Evolutionary conservation across 2,329 filamentous ascomycete species (phyloP), one percentile per base, ranked within the genome.

Genomic region (Fusarium humuli): DNA sequence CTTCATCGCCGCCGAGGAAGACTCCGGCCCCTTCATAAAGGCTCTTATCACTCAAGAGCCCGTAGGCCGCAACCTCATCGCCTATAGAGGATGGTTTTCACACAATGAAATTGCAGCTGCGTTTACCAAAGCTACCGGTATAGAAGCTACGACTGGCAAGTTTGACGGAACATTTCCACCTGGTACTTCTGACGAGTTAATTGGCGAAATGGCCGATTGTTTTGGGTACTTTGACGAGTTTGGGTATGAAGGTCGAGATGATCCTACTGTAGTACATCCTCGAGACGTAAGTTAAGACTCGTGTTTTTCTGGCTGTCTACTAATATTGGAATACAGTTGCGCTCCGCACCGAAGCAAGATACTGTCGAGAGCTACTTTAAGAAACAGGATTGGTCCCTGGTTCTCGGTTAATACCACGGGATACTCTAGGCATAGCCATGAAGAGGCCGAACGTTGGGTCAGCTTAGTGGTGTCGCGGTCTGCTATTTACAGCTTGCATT

Each of bases 1-100:
- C 10, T 67, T 65, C 16, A 71, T 77, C n/a, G 71, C 65, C 2
- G 49, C 68, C 3, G 75, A 77, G 32, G 71, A 77, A 10, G 76
- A 77, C 14, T 58, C 71, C 0, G 76, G 76, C 1, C 64, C 60
- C 1, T 46, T 77, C 3, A 69, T 75, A 14, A 72, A 72, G 13
- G 59, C 73, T 6, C 72, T 77, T 6, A 23, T 76, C 5, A 30
- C 41, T 7, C 20, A 60, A 8, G 72, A 76, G 10, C 44, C 66
- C 1, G 59, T 57, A 2, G 71, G 71, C 1, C 66, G 67, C 25
- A 75, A 75, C 25, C 27, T 77, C 3, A 70, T 77, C 12, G 72
- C 44, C 3, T 71, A 73, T n/a, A 65, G 75, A 30, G 76, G 69
- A 23, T 74, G 65, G 61, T 44, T 77, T 6, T 67, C 65, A 3